phyloP scores from a whole-genome alignment of 2,329 filamentous ascomycete species.

The Cladophialophora bantiana region DNA sequence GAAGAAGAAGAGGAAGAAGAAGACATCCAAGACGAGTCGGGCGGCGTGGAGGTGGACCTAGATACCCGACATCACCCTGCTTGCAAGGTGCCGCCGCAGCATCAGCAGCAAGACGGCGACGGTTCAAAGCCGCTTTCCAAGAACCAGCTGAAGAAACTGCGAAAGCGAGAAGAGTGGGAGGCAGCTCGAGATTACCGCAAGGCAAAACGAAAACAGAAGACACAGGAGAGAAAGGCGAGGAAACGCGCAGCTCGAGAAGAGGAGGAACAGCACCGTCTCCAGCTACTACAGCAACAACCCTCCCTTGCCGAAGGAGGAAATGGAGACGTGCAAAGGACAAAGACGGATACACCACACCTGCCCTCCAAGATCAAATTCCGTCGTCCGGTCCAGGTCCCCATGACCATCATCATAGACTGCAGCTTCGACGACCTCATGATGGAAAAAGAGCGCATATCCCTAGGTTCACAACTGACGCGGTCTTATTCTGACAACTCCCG shows the following conservation, averaged over 20 bases:
- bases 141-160: slow-evolving; percentile 81
- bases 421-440: slow-evolving; percentile 90
- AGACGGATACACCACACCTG: slow-evolving; percentile 35
- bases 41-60: not conserved
- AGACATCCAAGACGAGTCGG: slow-evolving; percentile 31
- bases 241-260: slow-evolving; percentile 51
- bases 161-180: slow-evolving; percentile 77
- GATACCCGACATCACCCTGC: not conserved
- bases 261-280: slow-evolving; percentile 40
- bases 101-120: slow-evolving; percentile 20
- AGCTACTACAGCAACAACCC: slow-evolving; percentile 39
- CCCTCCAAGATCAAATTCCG: slow-evolving; percentile 42
- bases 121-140: slow-evolving; percentile 69
- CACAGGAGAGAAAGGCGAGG: slow-evolving; percentile 60
- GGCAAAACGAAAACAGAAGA: slow-evolving; percentile 64
- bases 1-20: slow-evolving; percentile 35
- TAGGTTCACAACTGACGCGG: slow-evolving; percentile 82
- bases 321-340: slow-evolving; percentile 25
- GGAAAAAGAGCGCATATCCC: slow-evolving; percentile 82
- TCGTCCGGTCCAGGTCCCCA: slow-evolving; percentile 67
- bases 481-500: slow-evolving; percentile 87
- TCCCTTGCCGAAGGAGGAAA: slow-evolving; percentile 28
- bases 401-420: slow-evolving; percentile 88
- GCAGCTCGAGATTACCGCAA: slow-evolving; percentile 68
- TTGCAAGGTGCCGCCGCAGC: slow-evolving; percentile 2